A percentile compares a stretch with the other conserved stretches of the same genome.
Conservation (phyloP, 2,329 filamentous ascomycete genomes). For the Madurella fahalii region DNA sequence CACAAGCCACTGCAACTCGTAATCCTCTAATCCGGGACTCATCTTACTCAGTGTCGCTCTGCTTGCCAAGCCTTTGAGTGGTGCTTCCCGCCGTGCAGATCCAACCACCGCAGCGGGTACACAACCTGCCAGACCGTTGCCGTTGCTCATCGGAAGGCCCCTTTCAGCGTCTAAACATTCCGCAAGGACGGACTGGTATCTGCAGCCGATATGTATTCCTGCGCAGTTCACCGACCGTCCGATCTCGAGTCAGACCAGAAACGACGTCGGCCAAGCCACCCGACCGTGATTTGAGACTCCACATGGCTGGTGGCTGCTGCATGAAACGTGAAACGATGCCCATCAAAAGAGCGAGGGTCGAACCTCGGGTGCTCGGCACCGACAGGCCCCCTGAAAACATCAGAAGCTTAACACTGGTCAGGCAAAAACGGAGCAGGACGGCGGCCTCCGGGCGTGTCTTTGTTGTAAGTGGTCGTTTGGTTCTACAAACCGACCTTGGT, state of each 20-base stretch:
- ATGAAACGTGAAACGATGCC: conserved; percentile 13
- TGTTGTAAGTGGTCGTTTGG: no score
- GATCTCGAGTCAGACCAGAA: background rate
- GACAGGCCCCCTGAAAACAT: background rate
- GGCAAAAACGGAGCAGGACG: background rate
- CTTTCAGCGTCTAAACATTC: no score
- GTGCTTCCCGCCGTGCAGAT: background rate
- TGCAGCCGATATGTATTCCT: no score
- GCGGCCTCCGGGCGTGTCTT: background rate
- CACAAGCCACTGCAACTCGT: no score
- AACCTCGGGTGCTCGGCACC: conserved; percentile 10
- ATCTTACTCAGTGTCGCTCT: background rate
- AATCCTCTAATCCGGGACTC: no score
- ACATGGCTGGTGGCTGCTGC: background rate
- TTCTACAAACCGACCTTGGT: no score
- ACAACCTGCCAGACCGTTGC: background rate
- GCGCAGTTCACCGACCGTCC: background rate
- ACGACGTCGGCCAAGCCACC: background rate
- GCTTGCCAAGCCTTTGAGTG: background rate
- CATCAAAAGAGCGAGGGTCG: conserved; percentile 1
- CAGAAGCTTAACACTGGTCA: background rate
- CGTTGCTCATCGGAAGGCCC: background rate
- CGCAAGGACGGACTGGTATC: no score
- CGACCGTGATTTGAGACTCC: no score
- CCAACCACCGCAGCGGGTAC: background rate